Base-by-base conservation (phyloP, 805 yeast genomes). In the Saturnispora silvae region DNA sequence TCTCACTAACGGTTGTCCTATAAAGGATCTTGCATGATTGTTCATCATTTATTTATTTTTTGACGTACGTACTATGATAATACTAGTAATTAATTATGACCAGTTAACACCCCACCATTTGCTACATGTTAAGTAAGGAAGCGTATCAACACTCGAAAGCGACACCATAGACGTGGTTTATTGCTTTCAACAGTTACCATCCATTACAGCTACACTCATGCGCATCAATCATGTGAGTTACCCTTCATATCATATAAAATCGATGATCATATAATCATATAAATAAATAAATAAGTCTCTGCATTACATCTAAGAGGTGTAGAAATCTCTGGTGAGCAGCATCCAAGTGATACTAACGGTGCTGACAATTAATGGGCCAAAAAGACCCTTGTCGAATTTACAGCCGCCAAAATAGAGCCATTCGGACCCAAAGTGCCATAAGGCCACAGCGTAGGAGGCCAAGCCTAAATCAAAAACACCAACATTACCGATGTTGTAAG, bases 351-450 rank as follows among this genome's bases (percentile, higher is more conserved):
- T 66, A n/a, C 81, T 72, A 23, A 77, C 63, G 9, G 83, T 68
- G 4, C 92, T 72, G 33, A 89, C 95, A 34, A 89, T 56, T 50
- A 86, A 67, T 9, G 98, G 98, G 3, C 97, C 97, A 35, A 75
- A 63, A 40, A 92, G 71, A 2, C 97, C 97, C 47, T 79, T 81
- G 40, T 92, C 96, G 20, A 85, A 69, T 57, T 73, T 78, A 49
- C 92, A 82, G 20, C 94, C 86, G 43, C 72, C 71, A 64, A 65
- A 92, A 25, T 77, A 59, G 33, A 84, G 59, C 85, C 94, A 83
- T 58, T 92, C 98, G 26, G 76, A 56, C 34, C 75, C 70, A 50
- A 92, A 92, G 63, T 92, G 98, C 47, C 70, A 63, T 32, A 81
- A 74, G 3, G 98, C 98, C 45, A 92, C 74, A 31, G 73, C 59